phyloP scores from a whole-genome alignment of 2,329 filamentous ascomycete species.

The Mycosphaerella sp. region DNA sequence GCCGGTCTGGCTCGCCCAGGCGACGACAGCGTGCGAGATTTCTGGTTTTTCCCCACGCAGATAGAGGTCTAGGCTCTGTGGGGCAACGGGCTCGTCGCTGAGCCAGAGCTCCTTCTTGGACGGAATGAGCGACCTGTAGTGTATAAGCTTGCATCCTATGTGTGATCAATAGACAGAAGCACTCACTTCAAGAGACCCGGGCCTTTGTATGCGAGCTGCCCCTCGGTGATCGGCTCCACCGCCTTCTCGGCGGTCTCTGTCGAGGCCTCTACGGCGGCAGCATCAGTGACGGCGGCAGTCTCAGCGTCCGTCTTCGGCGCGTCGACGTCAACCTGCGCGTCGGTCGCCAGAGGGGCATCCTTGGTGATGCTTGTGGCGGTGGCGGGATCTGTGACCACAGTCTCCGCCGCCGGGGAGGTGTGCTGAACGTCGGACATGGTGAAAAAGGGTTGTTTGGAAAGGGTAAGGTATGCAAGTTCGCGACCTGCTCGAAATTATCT shows the following conservation, averaged over 20 bases:
- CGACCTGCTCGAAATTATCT: neutral
- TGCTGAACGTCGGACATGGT: constrained; percentile 28
- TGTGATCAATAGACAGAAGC: neutral
- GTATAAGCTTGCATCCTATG: constrained; percentile 11
- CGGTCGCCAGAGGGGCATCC: constrained; percentile 35
- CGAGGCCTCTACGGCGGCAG: constrained; percentile 39
- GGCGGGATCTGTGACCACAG: constrained; percentile 26
- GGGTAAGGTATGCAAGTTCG: neutral
- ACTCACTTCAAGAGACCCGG: constrained; percentile 84
- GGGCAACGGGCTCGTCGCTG: constrained; percentile 61
- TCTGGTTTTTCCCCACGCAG: constrained; percentile 83
- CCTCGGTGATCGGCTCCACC: constrained; percentile 69
- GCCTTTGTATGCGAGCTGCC: constrained; percentile 81
- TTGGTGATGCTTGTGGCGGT: constrained; percentile 35
- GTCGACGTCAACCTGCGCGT: constrained; percentile 36
- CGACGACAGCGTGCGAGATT: constrained; percentile 69
- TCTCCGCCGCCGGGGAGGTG: constrained; percentile 17
- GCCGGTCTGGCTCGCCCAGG: constrained; percentile 89
- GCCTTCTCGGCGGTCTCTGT: constrained; percentile 44
- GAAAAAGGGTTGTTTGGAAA: neutral
- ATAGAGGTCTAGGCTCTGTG: constrained; percentile 68
- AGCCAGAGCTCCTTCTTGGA: constrained; percentile 81
- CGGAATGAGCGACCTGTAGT: constrained; percentile 71
- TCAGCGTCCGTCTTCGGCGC: constrained; percentile 35
- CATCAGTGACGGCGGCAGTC: constrained; percentile 23